Percentiles rank a stretch among this genome's conserved stretches.
These are phyloP conservation scores for Millerozyma acaciae DNA, from an alignment of 805 yeast genomes.

Conservation along the genomic window DNA sequence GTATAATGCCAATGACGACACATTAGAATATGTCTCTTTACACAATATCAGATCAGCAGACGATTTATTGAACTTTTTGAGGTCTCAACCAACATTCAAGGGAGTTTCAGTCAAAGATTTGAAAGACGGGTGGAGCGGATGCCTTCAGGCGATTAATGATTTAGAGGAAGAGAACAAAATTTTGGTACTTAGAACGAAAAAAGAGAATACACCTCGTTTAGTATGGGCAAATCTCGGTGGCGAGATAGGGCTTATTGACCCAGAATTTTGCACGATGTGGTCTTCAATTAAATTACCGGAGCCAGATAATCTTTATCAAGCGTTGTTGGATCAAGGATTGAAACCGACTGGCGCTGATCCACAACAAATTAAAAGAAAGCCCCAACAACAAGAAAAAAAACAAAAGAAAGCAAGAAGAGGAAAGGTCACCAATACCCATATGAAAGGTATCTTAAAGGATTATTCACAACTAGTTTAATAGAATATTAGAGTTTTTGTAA, in stretches of 20 bases:
- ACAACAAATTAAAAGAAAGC: slow-evolving; percentile 72
- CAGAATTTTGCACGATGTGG: slow-evolving; percentile 84
- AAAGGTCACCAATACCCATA: slow-evolving; percentile 91
- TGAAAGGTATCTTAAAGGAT: slow-evolving; percentile 93
- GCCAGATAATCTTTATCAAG: slow-evolving; percentile 73
- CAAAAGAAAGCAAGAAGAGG: slow-evolving; percentile 91
- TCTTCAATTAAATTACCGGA: slow-evolving; percentile 72
- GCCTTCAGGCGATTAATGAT: slow-evolving; percentile 71
- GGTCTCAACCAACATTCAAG: slow-evolving; percentile 79
- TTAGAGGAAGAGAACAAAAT: slow-evolving; percentile 75
- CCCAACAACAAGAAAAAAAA: slow-evolving; percentile 58
- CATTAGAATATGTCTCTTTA: slow-evolving; percentile 82
- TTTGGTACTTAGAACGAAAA: slow-evolving; percentile 82
- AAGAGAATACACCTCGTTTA: slow-evolving; percentile 87
- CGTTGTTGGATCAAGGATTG: slow-evolving; percentile 76
- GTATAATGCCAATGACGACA: slow-evolving; percentile 55
- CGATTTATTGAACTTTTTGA: slow-evolving; percentile 68
- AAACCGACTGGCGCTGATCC: slow-evolving; percentile 99
- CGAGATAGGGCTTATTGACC: slow-evolving; percentile 65
- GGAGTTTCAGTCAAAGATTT: slow-evolving; percentile 80
- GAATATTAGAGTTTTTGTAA: no score
- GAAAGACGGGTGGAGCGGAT: slow-evolving; percentile 93
- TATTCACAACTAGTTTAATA: slow-evolving; percentile 46
- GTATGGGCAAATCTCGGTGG: slow-evolving; percentile 90
- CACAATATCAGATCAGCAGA: slow-evolving; percentile 82